Conservation (phyloP, 2,329 filamentous ascomycete species). For the Ophiostoma triangulosporum region DNA sequence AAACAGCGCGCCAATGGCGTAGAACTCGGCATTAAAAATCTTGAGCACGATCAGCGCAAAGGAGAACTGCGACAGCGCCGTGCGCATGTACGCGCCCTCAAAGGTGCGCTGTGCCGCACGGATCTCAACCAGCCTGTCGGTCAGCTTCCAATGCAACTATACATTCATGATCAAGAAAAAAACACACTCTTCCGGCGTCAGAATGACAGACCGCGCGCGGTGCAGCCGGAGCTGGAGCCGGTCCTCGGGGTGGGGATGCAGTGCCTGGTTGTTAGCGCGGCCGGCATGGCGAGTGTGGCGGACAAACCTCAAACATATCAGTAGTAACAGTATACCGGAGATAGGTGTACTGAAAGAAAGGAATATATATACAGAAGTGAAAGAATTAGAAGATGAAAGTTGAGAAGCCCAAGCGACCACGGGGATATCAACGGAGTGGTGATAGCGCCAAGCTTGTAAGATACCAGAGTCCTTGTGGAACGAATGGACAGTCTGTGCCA, state of each 20-base stretch:
- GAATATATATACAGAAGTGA: background rate
- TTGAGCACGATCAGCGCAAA: slow-evolving; percentile 90
- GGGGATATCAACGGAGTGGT: too few species aligned
- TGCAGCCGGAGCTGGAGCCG: slow-evolving; percentile 69
- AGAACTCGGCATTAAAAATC: slow-evolving; percentile 95
- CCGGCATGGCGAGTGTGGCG: background rate
- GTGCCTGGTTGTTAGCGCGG: slow-evolving; percentile 15
- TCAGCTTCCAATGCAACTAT: background rate
- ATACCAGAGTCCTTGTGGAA: too few species aligned
- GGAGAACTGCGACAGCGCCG: slow-evolving; percentile 85
- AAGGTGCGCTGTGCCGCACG: slow-evolving; percentile 92
- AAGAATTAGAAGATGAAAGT: background rate
- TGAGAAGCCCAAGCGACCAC: too few species aligned
- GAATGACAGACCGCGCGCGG: slow-evolving; percentile 67
- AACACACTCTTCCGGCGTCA: slow-evolving; percentile 62
- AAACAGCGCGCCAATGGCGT: slow-evolving; percentile 90
- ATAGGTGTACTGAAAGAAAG: background rate
- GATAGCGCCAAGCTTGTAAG: too few species aligned
- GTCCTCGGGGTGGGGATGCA: slow-evolving; percentile 45
- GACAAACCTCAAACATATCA: slow-evolving; percentile 12
- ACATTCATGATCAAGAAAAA: background rate
- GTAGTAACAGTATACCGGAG: too few species aligned
- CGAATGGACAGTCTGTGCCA: too few species aligned
- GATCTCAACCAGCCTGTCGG: slow-evolving; percentile 65
- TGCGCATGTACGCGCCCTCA: slow-evolving; percentile 92